Percentiles rank a stretch among this genome's conserved stretches.
These are phyloP conservation scores for Lobulomyces angularis DNA, from an alignment of 192 early-diverging fungal genomes.

Conservation along the genomic window DNA sequence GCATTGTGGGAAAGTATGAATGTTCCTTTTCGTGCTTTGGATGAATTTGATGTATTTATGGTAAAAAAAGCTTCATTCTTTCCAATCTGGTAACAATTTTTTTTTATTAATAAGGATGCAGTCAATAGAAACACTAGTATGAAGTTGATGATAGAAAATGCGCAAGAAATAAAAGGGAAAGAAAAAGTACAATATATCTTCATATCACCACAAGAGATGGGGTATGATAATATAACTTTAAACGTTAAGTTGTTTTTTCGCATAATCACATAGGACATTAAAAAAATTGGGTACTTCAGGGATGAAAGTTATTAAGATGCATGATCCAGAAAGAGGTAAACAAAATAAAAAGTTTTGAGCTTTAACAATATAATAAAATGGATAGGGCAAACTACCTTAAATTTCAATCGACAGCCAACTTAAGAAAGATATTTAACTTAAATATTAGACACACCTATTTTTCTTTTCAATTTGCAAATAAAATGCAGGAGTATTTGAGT, in stretches of 20 bases:
- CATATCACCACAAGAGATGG: constrained; percentile 89
- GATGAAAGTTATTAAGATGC: constrained; percentile 36
- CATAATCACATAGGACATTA: not conserved
- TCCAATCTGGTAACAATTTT: constrained; percentile 1
- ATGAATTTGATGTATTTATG: constrained; percentile 99
- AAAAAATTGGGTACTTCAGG: constrained; percentile 16
- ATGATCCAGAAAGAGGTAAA: constrained; percentile 30
- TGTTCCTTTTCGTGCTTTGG: constrained; percentile 82
- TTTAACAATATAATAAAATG: no score
- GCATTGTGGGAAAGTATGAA: constrained; percentile 88
- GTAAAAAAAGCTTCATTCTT: constrained; percentile 12
- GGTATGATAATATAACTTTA: constrained; percentile 12
- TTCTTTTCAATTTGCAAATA: no score
- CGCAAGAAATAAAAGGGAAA: constrained; percentile 47
- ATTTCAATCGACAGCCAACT: no score
- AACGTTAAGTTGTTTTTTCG: not conserved
- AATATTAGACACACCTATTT: no score
- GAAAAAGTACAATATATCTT: constrained; percentile 71
- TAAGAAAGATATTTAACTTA: no score
- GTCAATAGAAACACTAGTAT: constrained; percentile 85
- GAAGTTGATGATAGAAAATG: constrained; percentile 77
- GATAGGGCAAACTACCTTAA: no score
- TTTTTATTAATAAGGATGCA: constrained; percentile 49
- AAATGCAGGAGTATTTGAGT: no score
- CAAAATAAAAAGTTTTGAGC: constrained; percentile 9